Base-by-base conservation (phyloP, 768 basidiomycete genomes). In the Pholiota conissans region DNA sequence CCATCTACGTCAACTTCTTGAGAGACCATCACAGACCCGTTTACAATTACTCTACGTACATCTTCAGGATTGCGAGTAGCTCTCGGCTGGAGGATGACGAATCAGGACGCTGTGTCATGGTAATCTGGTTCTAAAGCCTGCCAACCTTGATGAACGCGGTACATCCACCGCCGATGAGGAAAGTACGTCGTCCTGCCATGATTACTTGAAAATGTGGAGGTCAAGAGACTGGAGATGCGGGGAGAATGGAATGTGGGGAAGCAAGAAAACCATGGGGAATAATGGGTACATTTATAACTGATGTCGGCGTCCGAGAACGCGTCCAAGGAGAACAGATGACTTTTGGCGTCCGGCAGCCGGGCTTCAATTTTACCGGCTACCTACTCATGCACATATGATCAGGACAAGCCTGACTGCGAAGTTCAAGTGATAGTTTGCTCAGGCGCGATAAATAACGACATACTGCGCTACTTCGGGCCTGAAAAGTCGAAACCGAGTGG, bases 141-240 rank as follows among this genome's bases (percentile, higher is more conserved):
- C 76, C 49, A 45, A 86, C 89, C 81, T 92, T 92, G 67, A 83
- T 85, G 68, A 91, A 92, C 20, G 85, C 85, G 0, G 91, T 92
- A 65, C 84, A 86, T 60, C 90, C 89, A 39, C 79, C 85, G 5
- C 90, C 90, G 46, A 91, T 72, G 49, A 92, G 79, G 64, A 90
- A 91, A 26, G 82, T 80, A 42, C 81, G 69, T 49, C 78, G 76
- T 55, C 76, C 78, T 57, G 68, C 58, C 77, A 79, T 79, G 22
- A 14, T 57, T 32, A 27, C 32, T 56, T 37, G 10, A n/a, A n/a
- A 32, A 8, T 27, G 28, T 10, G 7, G 46, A 46, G 37, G 37
- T 55, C n/a, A 49, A 49, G 58, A 50, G 49, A 57, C n/a, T 49
- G 24, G 26, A 27, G 24, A 26, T 18, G 47, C 24, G 42, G 29